Conservation (phyloP, 2,329 filamentous ascomycete genomes). For the Colletotrichum tofieldiae region DNA sequence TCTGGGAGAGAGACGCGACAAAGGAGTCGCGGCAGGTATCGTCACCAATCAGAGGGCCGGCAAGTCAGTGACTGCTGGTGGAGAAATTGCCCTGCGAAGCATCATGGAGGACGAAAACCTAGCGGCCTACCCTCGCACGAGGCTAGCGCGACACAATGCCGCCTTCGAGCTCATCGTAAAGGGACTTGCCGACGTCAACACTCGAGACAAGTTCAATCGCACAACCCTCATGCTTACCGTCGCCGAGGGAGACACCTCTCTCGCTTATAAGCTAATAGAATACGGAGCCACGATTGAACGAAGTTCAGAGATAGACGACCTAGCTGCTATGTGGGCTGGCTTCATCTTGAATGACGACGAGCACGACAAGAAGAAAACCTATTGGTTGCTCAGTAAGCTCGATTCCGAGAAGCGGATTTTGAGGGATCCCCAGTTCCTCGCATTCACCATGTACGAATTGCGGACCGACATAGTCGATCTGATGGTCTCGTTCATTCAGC, state of each 20-base stretch:
- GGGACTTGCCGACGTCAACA: neutral
- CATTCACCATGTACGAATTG: neutral
- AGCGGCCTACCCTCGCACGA: fast-evolving
- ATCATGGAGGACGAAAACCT: neutral
- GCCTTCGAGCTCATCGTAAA: neutral
- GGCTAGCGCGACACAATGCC: neutral
- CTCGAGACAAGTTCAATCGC: neutral
- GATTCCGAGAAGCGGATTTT: neutral
- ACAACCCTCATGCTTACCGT: neutral
- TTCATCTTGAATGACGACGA: neutral
- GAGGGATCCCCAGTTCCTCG: neutral
- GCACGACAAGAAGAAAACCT: neutral
- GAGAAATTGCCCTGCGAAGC: neutral
- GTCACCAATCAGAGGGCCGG: neutral
- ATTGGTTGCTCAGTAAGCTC: neutral
- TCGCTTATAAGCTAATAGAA: neutral
- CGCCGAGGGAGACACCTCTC: neutral
- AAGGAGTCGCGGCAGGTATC: neutral
- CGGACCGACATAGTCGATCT: neutral
- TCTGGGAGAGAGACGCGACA: neutral
- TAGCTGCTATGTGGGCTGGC: neutral
- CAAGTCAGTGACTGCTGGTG: neutral
- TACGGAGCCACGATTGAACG: neutral
- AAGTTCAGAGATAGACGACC: neutral
- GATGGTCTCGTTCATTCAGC: neutral